These are phyloP conservation scores for Stemphylium beticola DNA, from an alignment of 2,329 filamentous ascomycete species.

Conservation along the genomic window DNA sequence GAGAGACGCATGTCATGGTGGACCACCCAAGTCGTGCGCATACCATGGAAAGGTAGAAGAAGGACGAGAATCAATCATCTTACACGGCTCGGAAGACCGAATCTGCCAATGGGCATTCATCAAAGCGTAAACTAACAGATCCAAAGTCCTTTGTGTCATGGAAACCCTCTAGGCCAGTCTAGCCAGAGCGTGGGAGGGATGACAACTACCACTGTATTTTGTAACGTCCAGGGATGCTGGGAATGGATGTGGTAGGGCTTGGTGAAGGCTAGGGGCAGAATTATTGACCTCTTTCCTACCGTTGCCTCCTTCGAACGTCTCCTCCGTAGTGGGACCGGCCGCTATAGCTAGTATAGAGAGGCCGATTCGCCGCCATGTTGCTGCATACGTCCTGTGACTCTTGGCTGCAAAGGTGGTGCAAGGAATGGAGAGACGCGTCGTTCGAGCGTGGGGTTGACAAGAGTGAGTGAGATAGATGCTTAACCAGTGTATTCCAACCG, in stretches of 20 bases:
- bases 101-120: slow-evolving; percentile 26
- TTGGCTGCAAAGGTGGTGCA: slow-evolving; percentile 21
- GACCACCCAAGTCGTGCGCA: slow-evolving; percentile 8
- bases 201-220: slow-evolving; percentile 32
- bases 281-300: slow-evolving; percentile 13
- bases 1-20: slow-evolving; percentile 17
- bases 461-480: slow-evolving; percentile 10
- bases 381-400: slow-evolving; percentile 16
- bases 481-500: slow-evolving; percentile 8
- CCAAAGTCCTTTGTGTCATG: slow-evolving; percentile 10
- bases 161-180: slow-evolving; percentile 10
- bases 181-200: slow-evolving; percentile 13
- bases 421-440: slow-evolving; percentile 1
- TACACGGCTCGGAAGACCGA: slow-evolving; percentile 9
- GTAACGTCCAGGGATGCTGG: slow-evolving; percentile 22
- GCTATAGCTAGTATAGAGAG: slow-evolving; percentile 7
- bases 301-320: slow-evolving; percentile 42
- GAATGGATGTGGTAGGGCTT: slow-evolving; percentile 8
- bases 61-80: slow-evolving; percentile 6
- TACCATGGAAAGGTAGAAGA: background rate
- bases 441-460: slow-evolving; percentile 5
- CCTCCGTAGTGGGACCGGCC: slow-evolving; percentile 19
- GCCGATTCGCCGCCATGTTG: slow-evolving; percentile 29
- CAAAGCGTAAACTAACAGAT: slow-evolving; percentile 14
- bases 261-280: slow-evolving; percentile 7